Evolutionary conservation across 192 early-diverging fungal genomes (phyloP).

Genomic region (Backusella westeae): DNA sequence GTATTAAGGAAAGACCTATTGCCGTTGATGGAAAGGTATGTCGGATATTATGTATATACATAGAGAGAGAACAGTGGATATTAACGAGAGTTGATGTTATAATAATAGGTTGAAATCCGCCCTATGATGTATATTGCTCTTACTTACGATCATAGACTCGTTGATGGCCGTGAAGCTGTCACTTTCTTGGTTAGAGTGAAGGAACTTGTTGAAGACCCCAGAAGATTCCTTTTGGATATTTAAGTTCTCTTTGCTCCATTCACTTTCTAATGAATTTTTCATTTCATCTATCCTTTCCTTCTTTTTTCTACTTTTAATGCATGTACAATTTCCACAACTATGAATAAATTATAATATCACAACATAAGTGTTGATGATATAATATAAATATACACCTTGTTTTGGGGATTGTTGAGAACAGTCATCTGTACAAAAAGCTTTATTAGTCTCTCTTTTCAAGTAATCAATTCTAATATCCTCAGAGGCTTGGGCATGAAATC

Average conservation of each 20-base stretch:
- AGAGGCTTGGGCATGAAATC: no score
- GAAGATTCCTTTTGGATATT: slow-evolving; percentile 85
- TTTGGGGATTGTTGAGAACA: no score
- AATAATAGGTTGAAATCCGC: slow-evolving; percentile 60
- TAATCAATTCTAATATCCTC: no score
- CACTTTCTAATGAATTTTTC: not conserved
- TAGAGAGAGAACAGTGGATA: no score
- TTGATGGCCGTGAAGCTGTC: slow-evolving; percentile 98
- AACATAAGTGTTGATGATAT: not conserved
- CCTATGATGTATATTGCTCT: slow-evolving; percentile 98
- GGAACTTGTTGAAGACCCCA: slow-evolving; percentile 95
- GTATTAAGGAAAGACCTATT: slow-evolving; percentile 94
- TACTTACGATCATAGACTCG: slow-evolving; percentile 98
- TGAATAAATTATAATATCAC: slow-evolving; percentile 1
- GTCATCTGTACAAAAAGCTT: no score
- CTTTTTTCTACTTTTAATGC: not conserved
- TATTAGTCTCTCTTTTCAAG: no score
- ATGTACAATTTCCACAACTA: slow-evolving; percentile 2
- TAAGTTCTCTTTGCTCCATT: slow-evolving; percentile 41
- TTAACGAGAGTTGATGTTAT: not conserved
- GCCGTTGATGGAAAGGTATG: slow-evolving; percentile 78
- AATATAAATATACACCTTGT: no score
- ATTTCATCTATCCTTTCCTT: slow-evolving; percentile 7
- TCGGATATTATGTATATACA: not conserved
- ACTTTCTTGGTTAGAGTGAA: slow-evolving; percentile 98